These are phyloP conservation scores for Suillus clintonianus DNA, from an alignment of 768 basidiomycete genomes.

Conservation along the genomic window DNA sequence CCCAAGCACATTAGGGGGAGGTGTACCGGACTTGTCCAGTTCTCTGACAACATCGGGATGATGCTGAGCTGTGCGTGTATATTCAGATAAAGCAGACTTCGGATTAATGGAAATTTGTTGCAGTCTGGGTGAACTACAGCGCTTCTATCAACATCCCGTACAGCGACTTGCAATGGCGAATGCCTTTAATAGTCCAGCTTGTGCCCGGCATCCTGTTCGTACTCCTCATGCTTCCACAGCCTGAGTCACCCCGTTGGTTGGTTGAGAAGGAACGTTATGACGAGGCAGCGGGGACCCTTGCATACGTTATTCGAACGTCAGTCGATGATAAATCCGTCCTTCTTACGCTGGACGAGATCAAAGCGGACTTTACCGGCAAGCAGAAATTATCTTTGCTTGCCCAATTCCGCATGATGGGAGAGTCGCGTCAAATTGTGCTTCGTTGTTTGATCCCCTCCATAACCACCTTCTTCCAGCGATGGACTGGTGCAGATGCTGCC, in stretches of 20 bases:
- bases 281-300: constrained; percentile 41
- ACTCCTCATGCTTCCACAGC: constrained; percentile 47
- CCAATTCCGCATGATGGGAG: constrained; percentile 46
- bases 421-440: constrained; percentile 43
- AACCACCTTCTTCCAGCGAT: constrained; percentile 50
- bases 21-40: constrained; percentile 47
- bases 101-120: constrained; percentile 3
- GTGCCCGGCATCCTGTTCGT: constrained; percentile 54
- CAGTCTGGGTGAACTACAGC: constrained; percentile 52
- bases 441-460: constrained; percentile 47
- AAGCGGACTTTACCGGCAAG: constrained; percentile 48
- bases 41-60: constrained; percentile 30
- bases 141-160: constrained; percentile 36
- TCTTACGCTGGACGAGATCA: constrained; percentile 46
- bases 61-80: constrained; percentile 36
- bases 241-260: constrained; percentile 61
- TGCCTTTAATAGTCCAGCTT: constrained; percentile 53
- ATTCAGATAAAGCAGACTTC: background rate
- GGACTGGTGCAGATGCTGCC: constrained; percentile 57
- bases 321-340: constrained; percentile 37
- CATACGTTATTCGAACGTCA: constrained; percentile 34
- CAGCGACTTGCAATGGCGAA: constrained; percentile 51
- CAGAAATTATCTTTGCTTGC: constrained; percentile 31
- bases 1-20: constrained; percentile 51
- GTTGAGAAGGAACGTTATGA: constrained; percentile 47